phyloP scores from a whole-genome alignment of 1,284 basidiomycete species.

The Austroboletus novae-zelandiae region DNA sequence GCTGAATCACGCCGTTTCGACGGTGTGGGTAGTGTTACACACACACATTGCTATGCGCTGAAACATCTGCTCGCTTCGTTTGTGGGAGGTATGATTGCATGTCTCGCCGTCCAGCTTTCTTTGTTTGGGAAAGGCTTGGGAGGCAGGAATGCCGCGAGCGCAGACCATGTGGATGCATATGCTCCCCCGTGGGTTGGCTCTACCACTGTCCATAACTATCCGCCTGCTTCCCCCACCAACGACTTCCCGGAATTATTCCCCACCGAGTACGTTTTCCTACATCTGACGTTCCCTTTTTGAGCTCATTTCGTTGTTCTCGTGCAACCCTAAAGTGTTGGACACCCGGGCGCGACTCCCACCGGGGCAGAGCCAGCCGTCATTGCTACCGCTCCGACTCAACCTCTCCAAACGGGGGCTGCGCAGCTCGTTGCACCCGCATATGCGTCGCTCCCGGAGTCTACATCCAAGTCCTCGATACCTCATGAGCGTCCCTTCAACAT shows the following conservation, averaged over 20 bases:
- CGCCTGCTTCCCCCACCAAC: neutral
- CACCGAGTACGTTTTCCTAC: constrained; percentile 13
- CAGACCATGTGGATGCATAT: constrained; percentile 6
- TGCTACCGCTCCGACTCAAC: constrained; percentile 51
- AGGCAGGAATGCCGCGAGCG: neutral
- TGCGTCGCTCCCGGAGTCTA: constrained; percentile 18
- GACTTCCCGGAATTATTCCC: neutral
- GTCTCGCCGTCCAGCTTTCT: constrained; percentile 27
- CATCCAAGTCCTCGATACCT: no score
- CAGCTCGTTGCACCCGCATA: constrained; percentile 52
- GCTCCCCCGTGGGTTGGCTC: neutral
- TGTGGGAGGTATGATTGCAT: constrained; percentile 22
- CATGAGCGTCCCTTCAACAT: constrained; percentile 48
- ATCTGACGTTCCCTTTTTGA: neutral
- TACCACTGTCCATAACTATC: neutral
- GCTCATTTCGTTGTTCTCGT: neutral
- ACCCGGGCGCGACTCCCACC: constrained; percentile 80
- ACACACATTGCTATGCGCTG: constrained; percentile 11
- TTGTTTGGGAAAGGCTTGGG: constrained; percentile 21
- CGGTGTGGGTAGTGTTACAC: neutral
- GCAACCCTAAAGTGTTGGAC: constrained; percentile 51
- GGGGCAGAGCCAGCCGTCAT: constrained; percentile 80
- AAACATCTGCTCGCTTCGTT: constrained; percentile 29
- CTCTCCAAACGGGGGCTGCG: constrained; percentile 44
- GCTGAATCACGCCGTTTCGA: neutral